Percentiles rank a stretch among this genome's conserved stretches.
These are phyloP conservation scores for Solanum paucissectum DNA, from an alignment of 257 asterid species.

Conservation along the genomic window DNA sequence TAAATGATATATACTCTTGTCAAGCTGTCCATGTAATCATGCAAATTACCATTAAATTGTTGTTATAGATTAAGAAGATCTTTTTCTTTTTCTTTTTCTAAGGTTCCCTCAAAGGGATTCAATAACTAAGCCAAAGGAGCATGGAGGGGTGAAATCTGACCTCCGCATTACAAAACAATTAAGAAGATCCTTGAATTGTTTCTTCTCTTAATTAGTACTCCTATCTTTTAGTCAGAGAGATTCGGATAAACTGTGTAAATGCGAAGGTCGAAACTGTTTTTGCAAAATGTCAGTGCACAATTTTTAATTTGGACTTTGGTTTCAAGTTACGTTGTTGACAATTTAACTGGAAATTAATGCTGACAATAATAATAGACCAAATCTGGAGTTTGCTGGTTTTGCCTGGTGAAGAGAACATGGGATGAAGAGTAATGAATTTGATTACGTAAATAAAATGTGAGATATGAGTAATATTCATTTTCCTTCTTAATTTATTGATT, in stretches of 20 bases:
- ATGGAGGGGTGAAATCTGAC: too few relatives aligned
- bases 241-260: too few relatives aligned
- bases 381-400: not conserved
- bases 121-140: too few relatives aligned
- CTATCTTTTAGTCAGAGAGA: too few relatives aligned
- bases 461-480: not conserved
- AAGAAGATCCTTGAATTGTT: not conserved
- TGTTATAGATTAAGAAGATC: too few relatives aligned
- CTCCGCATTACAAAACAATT: too few relatives aligned
- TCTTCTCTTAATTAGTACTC: not conserved
- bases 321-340: not conserved
- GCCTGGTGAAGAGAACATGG: not conserved
- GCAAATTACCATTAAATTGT: not conserved
- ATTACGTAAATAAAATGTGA: not conserved
- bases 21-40: not conserved
- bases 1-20: not conserved
- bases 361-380: not conserved
- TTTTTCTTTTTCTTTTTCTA: too few relatives aligned
- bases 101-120: too few relatives aligned
- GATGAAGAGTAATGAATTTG: not conserved
- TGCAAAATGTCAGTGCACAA: not conserved
- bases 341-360: not conserved
- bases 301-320: not conserved
- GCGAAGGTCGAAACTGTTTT: not conserved
- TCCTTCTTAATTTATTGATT: not conserved